Base-by-base conservation (phyloP, 495 filamentous ascomycete genomes). In the Paragyromitra xinjiangensis region DNA sequence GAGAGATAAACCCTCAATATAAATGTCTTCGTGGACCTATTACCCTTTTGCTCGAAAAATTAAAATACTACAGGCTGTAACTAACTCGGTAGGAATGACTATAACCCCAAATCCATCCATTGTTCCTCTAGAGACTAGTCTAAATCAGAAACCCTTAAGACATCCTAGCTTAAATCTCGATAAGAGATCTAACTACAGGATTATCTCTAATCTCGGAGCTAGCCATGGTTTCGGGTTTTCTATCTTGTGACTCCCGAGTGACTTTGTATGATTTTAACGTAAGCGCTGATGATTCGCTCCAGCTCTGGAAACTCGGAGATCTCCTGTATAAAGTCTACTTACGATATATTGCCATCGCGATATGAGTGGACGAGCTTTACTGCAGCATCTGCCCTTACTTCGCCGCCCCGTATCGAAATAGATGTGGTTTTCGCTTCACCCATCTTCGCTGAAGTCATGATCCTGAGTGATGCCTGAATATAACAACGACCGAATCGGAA, bases 381-480 rank as follows among this genome's bases (percentile, higher is more conserved):
- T 8, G 7, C 37, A 42, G 37, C 5, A 11, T 6, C 26, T 37
- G 29, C 29, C n/a, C 12, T 29, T 66, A n/a, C 8, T 51, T 29
- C 16, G 2, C 40, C 39, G 9, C 22, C 2, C 4, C 8, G 12
- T 34, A 16, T 14, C 14, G 29, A 34, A 34, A 34, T 29, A 58
- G 11, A 14, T 6, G 11, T n/a, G 42, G 8, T 29, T 29, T 55
- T 40, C 12, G 26, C 63, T 39, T 45, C n/a, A 19, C 51, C n/a
- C n/a, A 55, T 40, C 26, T 19, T 24, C 24, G 42, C 12, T 12
- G 19, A 55, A 55, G 34, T 34, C n/a, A 42, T 14, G 44, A 55
- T 24, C 7, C 51, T 3, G 66, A 69, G 66, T 58, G 66, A 69
- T 69, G 58, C 37, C 16, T 40, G n/a, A 42, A n/a, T 58, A 58